Percentiles rank a stretch among this genome's conserved stretches.
phyloP scores from a whole-genome alignment of 148 eudicot genomes.

The Rhododendron vialii region DNA sequence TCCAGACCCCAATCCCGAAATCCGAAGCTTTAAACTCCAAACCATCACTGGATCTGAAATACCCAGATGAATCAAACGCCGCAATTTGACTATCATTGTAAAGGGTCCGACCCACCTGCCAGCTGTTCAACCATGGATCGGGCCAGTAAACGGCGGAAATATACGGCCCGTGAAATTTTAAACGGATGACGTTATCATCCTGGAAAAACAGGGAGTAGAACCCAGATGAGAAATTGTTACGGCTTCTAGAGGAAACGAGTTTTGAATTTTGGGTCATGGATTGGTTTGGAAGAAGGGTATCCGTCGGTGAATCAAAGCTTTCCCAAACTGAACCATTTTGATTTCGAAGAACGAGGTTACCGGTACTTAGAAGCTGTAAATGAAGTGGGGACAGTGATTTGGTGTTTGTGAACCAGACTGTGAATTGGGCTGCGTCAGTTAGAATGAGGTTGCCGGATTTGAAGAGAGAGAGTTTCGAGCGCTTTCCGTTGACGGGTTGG shows the following conservation, averaged over 20 bases:
- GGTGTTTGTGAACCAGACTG: slow-evolving; percentile 17
- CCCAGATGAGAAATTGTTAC: slow-evolving; percentile 32
- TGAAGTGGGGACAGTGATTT: background rate
- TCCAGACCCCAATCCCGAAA: slow-evolving; percentile 16
- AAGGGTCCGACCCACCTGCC: slow-evolving; percentile 14
- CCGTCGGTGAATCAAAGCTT: slow-evolving; percentile 49
- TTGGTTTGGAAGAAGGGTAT: slow-evolving; percentile 43
- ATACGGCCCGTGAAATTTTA: slow-evolving; percentile 22
- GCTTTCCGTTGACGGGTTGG: slow-evolving; percentile 36
- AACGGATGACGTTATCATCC: slow-evolving; percentile 26
- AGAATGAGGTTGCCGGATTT: slow-evolving; percentile 36
- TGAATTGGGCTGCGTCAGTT: slow-evolving; percentile 16
- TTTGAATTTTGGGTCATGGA: slow-evolving; percentile 12
- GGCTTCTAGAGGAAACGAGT: slow-evolving; percentile 34
- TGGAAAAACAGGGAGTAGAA: slow-evolving; percentile 37
- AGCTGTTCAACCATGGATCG: slow-evolving; percentile 1
- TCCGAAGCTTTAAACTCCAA: slow-evolving; percentile 20
- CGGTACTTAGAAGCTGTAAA: slow-evolving; percentile 9
- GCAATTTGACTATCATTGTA: slow-evolving; percentile 27
- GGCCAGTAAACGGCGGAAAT: slow-evolving; percentile 42
- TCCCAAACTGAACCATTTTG: slow-evolving; percentile 25
- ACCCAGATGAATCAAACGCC: slow-evolving; percentile 26
- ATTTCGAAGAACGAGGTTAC: slow-evolving; percentile 27
- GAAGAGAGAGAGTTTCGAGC: slow-evolving; percentile 24
- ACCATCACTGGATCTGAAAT: slow-evolving; percentile 30